Conservation (phyloP, 805 yeast genomes). For the Zygosaccharomyces bisporus region DNA sequence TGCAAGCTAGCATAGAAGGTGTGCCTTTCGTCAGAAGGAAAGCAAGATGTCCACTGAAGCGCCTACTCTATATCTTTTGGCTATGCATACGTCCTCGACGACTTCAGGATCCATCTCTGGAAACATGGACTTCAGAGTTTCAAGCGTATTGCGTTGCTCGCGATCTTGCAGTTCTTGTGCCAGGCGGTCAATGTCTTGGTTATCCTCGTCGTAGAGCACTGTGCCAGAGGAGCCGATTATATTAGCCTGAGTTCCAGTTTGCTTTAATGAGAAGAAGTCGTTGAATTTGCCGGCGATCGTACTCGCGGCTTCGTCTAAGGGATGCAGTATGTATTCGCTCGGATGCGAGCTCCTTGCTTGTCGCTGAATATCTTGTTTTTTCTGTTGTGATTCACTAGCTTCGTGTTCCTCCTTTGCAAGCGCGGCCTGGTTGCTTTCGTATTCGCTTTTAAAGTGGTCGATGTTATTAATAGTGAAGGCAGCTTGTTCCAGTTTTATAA, state of each 20-base stretch:
- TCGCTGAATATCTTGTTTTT: background rate
- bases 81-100: slow-evolving; percentile 62
- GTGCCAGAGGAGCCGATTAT: background rate
- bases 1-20: background rate
- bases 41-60: slow-evolving; percentile 59
- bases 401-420: slow-evolving; percentile 32
- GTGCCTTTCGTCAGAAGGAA: slow-evolving; percentile 18
- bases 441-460: slow-evolving; percentile 53
- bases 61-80: slow-evolving; percentile 65
- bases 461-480: slow-evolving; percentile 59
- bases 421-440: slow-evolving; percentile 42
- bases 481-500: slow-evolving; percentile 54
- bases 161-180: slow-evolving; percentile 40
- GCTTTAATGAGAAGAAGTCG: slow-evolving; percentile 19
- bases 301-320: slow-evolving; percentile 30
- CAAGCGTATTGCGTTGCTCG: slow-evolving; percentile 46
- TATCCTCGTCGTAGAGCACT: slow-evolving; percentile 20
- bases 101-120: slow-evolving; percentile 68
- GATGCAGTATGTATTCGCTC: slow-evolving; percentile 21
- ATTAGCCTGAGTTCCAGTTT: background rate
- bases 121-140: slow-evolving; percentile 62
- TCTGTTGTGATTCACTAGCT: slow-evolving; percentile 6
- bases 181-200: slow-evolving; percentile 24
- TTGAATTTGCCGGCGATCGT: slow-evolving; percentile 23
- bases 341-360: slow-evolving; percentile 13